These are phyloP conservation scores for Tephrocybe sp. DNA, from an alignment of 768 basidiomycete genomes.

Conservation along the genomic window DNA sequence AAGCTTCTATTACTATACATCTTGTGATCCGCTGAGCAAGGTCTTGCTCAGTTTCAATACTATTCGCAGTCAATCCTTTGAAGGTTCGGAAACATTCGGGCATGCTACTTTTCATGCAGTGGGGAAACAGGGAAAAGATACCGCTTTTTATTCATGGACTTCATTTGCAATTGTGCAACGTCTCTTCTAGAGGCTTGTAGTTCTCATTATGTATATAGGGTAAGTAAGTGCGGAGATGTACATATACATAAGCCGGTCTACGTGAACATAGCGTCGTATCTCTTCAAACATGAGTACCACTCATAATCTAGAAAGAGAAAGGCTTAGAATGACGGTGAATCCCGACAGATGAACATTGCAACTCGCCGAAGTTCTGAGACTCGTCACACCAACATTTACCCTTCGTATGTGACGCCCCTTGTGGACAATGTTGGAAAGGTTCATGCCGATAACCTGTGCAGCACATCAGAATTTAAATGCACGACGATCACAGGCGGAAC, in stretches of 20 bases:
- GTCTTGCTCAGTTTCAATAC: slow-evolving; percentile 74
- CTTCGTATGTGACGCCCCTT: slow-evolving; percentile 67
- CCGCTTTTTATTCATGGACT: too few species aligned
- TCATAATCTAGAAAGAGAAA: slow-evolving; percentile 55
- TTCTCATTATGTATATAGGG: neutral
- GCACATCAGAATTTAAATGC: neutral
- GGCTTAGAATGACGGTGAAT: neutral
- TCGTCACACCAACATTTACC: slow-evolving; percentile 89
- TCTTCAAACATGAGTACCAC: slow-evolving; percentile 87
- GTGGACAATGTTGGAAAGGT: slow-evolving; percentile 92
- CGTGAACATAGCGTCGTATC: slow-evolving; percentile 65
- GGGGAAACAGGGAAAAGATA: too few species aligned
- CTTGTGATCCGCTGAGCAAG: neutral
- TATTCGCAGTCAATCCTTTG: slow-evolving; percentile 87
- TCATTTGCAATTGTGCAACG: too few species aligned
- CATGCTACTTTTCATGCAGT: too few species aligned
- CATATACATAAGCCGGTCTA: slow-evolving; percentile 13
- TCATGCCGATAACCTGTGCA: slow-evolving; percentile 72
- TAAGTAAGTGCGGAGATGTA: neutral
- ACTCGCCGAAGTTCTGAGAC: slow-evolving; percentile 71
- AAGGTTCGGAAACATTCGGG: neutral
- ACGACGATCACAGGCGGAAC: neutral
- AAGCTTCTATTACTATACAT: slow-evolving; percentile 23
- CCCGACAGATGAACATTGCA: neutral
- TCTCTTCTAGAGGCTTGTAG: too few species aligned